These are phyloP conservation scores for Echinochloa phyllopogon DNA, from an alignment of 176 grass and related monocot genomes.

Conservation along the genomic window DNA sequence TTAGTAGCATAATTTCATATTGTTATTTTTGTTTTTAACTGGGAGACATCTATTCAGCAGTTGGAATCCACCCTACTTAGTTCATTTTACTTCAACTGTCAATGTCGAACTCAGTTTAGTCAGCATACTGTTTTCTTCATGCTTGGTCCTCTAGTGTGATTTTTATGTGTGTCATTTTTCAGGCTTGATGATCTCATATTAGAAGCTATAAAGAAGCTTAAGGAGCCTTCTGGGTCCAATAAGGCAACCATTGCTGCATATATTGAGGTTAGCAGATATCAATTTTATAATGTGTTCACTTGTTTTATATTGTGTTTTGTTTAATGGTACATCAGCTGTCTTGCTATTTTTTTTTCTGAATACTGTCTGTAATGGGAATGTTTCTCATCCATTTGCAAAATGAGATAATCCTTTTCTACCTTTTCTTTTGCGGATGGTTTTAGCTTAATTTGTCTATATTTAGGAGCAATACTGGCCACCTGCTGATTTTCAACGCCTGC, in stretches of 20 bases:
- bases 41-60: slow-evolving; percentile 3
- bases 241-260: slow-evolving; percentile 69
- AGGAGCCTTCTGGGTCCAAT: slow-evolving; percentile 72
- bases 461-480: slow-evolving; percentile 80
- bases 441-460: slow-evolving; percentile 35
- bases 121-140: slow-evolving; percentile 21
- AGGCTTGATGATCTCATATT: slow-evolving; percentile 88
- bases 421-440: slow-evolving; percentile 20
- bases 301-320: slow-evolving; percentile 22
- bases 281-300: slow-evolving; percentile 10
- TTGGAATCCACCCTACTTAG: slow-evolving; percentile 15
- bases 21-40: not conserved
- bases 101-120: slow-evolving; percentile 15
- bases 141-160: slow-evolving; percentile 28
- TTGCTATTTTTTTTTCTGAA: not conserved
- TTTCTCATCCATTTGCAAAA: slow-evolving; percentile 14
- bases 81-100: slow-evolving; percentile 35
- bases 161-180: slow-evolving; percentile 15
- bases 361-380: not conserved
- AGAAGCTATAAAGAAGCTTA: slow-evolving; percentile 78
- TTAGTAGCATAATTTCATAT: slow-evolving; percentile 5
- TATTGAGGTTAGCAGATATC: slow-evolving; percentile 68
- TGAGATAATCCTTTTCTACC: slow-evolving; percentile 1
- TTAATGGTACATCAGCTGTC: not conserved
- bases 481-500: slow-evolving; percentile 70